phyloP scores from a whole-genome alignment of 306 rosid genomes.

The Quillaja saponaria region DNA sequence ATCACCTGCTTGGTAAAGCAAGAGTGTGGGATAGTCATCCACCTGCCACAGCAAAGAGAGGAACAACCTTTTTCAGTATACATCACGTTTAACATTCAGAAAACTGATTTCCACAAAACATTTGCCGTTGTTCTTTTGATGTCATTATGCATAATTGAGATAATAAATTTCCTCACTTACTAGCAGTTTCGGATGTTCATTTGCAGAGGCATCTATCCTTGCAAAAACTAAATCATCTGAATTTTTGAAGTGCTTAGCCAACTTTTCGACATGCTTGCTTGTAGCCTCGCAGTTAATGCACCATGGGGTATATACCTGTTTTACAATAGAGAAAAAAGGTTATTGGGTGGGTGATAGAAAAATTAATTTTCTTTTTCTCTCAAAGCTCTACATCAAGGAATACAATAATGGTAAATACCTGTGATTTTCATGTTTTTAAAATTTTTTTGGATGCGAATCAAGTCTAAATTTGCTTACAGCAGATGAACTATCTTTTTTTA shows the following conservation, averaged over 20 bases:
- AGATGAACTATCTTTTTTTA: not conserved
- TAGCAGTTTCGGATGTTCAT: slow-evolving; percentile 84
- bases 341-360: not conserved
- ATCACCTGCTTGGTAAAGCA: slow-evolving; percentile 59
- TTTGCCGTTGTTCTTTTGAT: slow-evolving; percentile 5
- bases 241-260: slow-evolving; percentile 90
- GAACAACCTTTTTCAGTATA: slow-evolving; percentile 22
- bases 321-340: not conserved
- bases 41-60: slow-evolving; percentile 49
- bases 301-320: slow-evolving; percentile 92
- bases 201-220: slow-evolving; percentile 72
- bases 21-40: slow-evolving; percentile 74
- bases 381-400: slow-evolving; percentile 9
- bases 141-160: slow-evolving; percentile 15
- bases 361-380: not conserved
- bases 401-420: too few relatives aligned
- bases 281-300: slow-evolving; percentile 79
- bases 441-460: too few relatives aligned
- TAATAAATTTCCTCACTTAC: slow-evolving; percentile 39
- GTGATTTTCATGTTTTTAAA: not conserved
- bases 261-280: slow-evolving; percentile 77
- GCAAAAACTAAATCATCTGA: slow-evolving; percentile 58
- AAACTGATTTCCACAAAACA: slow-evolving; percentile 1
- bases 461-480: too few relatives aligned
- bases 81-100: too few relatives aligned